Conservation (phyloP, 2,329 filamentous ascomycete species). For the Daldinia sp. region DNA sequence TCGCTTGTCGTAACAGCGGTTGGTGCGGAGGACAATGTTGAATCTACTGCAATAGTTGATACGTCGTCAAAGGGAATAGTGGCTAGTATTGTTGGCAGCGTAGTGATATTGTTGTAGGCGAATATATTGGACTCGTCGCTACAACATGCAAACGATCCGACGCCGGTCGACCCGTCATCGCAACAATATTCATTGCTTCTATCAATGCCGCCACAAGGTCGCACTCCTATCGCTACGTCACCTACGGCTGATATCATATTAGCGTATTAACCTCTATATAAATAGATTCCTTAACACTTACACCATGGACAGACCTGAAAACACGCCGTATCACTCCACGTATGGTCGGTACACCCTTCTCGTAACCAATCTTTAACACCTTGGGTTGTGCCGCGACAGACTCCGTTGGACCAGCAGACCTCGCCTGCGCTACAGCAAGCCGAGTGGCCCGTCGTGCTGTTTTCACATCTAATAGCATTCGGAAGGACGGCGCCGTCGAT, state of each 20-base stretch:
- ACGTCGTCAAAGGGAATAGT: slow-evolving; percentile 12
- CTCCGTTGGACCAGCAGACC: slow-evolving; percentile 33
- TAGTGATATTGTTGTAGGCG: slow-evolving; percentile 24
- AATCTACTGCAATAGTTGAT: background rate
- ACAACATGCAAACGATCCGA: slow-evolving; percentile 33
- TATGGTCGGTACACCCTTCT: slow-evolving; percentile 25
- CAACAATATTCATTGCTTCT: slow-evolving; percentile 33
- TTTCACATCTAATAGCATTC: slow-evolving; percentile 21
- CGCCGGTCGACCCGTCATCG: slow-evolving; percentile 27
- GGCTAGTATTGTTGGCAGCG: slow-evolving; percentile 29
- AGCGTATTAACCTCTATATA: background rate
- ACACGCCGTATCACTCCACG: slow-evolving; percentile 26
- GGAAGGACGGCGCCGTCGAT: slow-evolving; percentile 10
- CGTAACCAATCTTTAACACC: slow-evolving; percentile 18
- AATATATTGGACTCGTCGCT: slow-evolving; percentile 17
- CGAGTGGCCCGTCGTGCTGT: slow-evolving; percentile 26
- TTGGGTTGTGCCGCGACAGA: slow-evolving; percentile 12
- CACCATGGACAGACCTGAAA: slow-evolving; percentile 27
- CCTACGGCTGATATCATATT: slow-evolving; percentile 10
- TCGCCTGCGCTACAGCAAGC: slow-evolving; percentile 23
- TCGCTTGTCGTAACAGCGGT: background rate
- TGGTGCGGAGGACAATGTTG: slow-evolving; percentile 1
- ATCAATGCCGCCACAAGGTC: slow-evolving; percentile 31
- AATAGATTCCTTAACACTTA: background rate
- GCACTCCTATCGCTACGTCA: slow-evolving; percentile 1